Evolutionary conservation across 129 eudicot species (phyloP).

Genomic region (Silybum marianum): DNA sequence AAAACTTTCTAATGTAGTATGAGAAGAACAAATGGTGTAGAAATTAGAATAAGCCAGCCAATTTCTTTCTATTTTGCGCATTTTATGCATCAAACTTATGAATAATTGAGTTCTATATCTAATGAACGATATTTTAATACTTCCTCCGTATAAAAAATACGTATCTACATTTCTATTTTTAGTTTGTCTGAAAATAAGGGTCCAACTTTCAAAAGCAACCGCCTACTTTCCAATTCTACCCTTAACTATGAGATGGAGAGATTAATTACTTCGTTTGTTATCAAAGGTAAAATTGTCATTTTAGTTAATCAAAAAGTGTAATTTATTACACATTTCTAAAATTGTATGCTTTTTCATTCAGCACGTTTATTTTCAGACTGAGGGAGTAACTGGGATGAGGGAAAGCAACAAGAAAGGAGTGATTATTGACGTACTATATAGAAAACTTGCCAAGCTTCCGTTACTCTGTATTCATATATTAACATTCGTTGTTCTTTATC

Average conservation of each 20-base stretch:
- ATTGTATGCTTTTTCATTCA: background rate
- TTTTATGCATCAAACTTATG: background rate
- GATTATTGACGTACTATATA: constrained; percentile 62
- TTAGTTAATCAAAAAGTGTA: background rate
- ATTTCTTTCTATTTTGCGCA: background rate
- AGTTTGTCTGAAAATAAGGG: background rate
- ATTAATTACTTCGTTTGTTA: background rate
- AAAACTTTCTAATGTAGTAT: constrained; percentile 23
- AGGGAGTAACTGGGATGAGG: no score
- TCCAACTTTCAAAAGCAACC: background rate
- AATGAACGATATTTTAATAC: background rate
- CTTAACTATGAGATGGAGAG: no score
- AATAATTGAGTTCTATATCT: background rate
- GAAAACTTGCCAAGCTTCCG: constrained; percentile 85
- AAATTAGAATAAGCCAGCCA: background rate
- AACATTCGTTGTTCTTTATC: constrained; percentile 95
- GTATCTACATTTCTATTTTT: background rate
- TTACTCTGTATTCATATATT: constrained; percentile 90
- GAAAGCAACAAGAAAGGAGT: no score
- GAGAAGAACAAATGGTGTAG: background rate
- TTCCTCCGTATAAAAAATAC: background rate
- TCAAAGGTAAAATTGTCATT: background rate
- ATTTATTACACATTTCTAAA: no score
- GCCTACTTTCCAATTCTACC: background rate
- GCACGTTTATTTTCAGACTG: background rate